phyloP scores from a whole-genome alignment of 352 stramenopile species.

The Pythium rishiriense region DNA sequence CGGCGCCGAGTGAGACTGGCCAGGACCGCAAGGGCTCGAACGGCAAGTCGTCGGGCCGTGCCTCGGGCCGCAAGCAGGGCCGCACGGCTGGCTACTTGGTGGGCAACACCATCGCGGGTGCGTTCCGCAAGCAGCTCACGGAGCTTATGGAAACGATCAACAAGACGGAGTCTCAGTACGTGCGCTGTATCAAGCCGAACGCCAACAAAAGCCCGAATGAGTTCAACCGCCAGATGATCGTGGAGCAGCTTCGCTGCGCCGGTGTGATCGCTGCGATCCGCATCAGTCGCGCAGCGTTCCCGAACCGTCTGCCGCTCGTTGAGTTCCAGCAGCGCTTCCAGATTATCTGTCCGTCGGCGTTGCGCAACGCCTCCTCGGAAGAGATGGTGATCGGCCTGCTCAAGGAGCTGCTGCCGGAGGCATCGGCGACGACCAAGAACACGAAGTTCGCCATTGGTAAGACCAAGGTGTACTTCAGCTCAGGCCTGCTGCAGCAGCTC shows the following conservation, averaged over 20 bases:
- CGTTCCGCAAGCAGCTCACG: slow-evolving; percentile 85
- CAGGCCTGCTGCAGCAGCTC: slow-evolving; percentile 89
- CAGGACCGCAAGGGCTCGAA: slow-evolving; percentile 25
- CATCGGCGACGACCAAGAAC: slow-evolving; percentile 65
- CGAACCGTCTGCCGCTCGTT: slow-evolving; percentile 90
- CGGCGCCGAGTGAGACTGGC: slow-evolving; percentile 25
- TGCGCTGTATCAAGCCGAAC: slow-evolving; percentile 92
- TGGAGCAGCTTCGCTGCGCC: slow-evolving; percentile 88
- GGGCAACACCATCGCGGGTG: slow-evolving; percentile 77
- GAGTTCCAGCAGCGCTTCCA: slow-evolving; percentile 83
- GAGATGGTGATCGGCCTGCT: slow-evolving; percentile 80
- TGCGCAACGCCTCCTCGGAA: slow-evolving; percentile 49
- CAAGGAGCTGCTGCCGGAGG: slow-evolving; percentile 68
- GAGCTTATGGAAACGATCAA: slow-evolving; percentile 89
- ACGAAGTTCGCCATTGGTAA: slow-evolving; percentile 76
- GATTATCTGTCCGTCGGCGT: slow-evolving; percentile 76
- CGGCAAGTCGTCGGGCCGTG: slow-evolving; percentile 6
- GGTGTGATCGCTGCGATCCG: slow-evolving; percentile 90
- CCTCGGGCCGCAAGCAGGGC: slow-evolving; percentile 30
- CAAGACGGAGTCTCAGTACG: slow-evolving; percentile 87
- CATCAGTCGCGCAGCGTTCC: slow-evolving; percentile 86
- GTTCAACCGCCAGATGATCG: slow-evolving; percentile 88
- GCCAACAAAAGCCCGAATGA: slow-evolving; percentile 79
- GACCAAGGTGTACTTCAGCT: slow-evolving; percentile 86
- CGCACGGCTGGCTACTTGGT: slow-evolving; percentile 81